Evolutionary conservation across 441 rosid genomes (phyloP).

Genomic region (Dalechampia spathulata): DNA sequence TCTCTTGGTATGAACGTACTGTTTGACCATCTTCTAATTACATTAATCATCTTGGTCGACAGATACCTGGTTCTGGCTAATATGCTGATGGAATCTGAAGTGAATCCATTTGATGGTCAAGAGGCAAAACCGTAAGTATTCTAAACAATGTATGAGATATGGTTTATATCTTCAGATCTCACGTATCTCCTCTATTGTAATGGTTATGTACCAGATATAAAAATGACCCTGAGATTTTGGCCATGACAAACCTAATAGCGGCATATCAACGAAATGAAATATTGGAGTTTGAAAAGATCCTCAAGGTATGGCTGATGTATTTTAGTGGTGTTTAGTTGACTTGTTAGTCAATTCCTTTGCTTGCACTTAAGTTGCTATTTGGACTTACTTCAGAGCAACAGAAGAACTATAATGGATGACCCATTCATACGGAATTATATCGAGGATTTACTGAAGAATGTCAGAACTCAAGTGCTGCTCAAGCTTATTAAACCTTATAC

Average conservation of each 20-base stretch:
- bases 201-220: conserved; percentile 55
- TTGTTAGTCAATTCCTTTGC: background rate
- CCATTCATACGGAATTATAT: conserved; percentile 93
- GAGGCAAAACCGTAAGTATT: conserved; percentile 98
- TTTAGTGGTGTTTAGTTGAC: background rate
- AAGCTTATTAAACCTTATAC: conserved; percentile 97
- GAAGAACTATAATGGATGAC: conserved; percentile 97
- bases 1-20: background rate
- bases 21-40: background rate
- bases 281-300: conserved; percentile 94
- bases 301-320: conserved; percentile 49
- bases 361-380: conserved; percentile 10
- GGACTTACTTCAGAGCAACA: conserved; percentile 56
- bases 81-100: conserved; percentile 99
- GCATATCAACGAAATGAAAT: conserved; percentile 98
- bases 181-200: conserved; percentile 4
- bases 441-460: conserved; percentile 94
- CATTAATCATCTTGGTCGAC: background rate
- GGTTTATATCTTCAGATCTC: conserved; percentile 6
- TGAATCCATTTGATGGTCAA: conserved; percentile 98
- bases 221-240: conserved; percentile 97
- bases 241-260: conserved; percentile 97
- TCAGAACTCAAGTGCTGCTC: conserved; percentile 93
- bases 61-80: conserved; percentile 98
- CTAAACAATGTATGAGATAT: background rate